Evolutionary conservation across 768 basidiomycete genomes (phyloP), one percentile per base, ranked within the genome.

Genomic region (Pleurotus sapidus): DNA sequence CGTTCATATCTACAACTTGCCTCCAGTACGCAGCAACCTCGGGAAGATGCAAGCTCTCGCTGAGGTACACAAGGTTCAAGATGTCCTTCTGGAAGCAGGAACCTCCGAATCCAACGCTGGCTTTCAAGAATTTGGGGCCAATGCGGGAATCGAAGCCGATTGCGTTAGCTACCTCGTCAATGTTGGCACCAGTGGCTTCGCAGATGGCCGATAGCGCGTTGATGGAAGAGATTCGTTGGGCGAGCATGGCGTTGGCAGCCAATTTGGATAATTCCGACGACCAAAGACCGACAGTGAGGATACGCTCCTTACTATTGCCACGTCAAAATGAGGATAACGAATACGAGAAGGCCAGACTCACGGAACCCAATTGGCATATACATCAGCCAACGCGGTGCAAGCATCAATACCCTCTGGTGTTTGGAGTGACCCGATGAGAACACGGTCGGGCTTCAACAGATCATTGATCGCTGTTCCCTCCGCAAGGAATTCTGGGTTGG

Each of bases 81-180:
- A 98, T 98, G 69, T 99, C 96, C 74, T 99, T 98, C 77, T 98
- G 96, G 91, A 99, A 99, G 78, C 96, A 99, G 11, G 90, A 93
- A 38, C 97, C 97, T 60, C 97, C 96, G 66, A 99, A 99, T 18
- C 97, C 96, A 65, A 97, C 95, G 49, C 88, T 91, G 42, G 93
- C 91, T 70, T 91, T 93, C 67, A 99, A 79, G 84, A 99, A 99
- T 72, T 91, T 96, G 64, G 93, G 84, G 3, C 97, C 97, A 55
- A 99, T 82, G 59, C 97, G 93, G 17, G 88, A 81, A 73, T 99
- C 97, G 66, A 86, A 88, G 14, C 97, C 97, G 65, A 98, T 88
- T 7, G 97, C 95, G 68, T 91, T 81, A 0, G 96, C 88, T 57
- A 98, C 96, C 74, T 98, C 97, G 72, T 98, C 95, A 58, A 99